Base-by-base conservation (phyloP, 2,329 filamentous ascomycete genomes). In the Penicillium sp. region DNA sequence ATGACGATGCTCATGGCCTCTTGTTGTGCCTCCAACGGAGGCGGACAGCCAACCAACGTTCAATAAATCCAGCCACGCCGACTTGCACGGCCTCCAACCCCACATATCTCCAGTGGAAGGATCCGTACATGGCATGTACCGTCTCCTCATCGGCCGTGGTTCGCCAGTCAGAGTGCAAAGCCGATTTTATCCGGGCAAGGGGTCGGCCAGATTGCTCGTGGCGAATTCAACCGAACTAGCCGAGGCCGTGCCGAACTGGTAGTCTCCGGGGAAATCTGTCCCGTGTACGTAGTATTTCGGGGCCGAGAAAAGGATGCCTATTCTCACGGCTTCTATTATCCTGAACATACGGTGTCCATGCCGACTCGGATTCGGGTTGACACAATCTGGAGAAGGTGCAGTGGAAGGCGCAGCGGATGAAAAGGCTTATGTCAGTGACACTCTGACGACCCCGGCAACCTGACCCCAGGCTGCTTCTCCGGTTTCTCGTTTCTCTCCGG, bases 21-120 rank as follows among this genome's bases (percentile, higher is more conserved):
- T 29, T 42, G 39, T 44, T 41, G 48, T 41, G 29, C 39, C 31
- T 28, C 14, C 31, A 25, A 25, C 22, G 3, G 27, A 44, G 16
- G 41, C 31, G 14, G 31, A 34, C 34, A 43, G 36, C 34, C 39
- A 38, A 42, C 39, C 39, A 45, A 29, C 50, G 50, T 39, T 36
- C 51, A 55, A 50, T 30, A 38, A 54, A 46, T 53, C 60, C 57
- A 56, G 50, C 55, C 54, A 59, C 56, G 48, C 50, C 58, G 56
- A 59, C 41, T 54, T 36, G 46, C 48, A 55, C 48, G 44, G 55
- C 30, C 50, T 16, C 39, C 16, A 49, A 55, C 35, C 42, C 56
- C 54, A 55, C 28, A 22, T 14, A 10, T 25, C 31, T 14, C 41
- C 16, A 31, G 16, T 39, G 31, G 50, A n/a, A 31, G 41, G 13